These are phyloP conservation scores for Torrubiellomyces zombiae DNA, from an alignment of 2,329 filamentous ascomycete species.

Conservation along the genomic window DNA sequence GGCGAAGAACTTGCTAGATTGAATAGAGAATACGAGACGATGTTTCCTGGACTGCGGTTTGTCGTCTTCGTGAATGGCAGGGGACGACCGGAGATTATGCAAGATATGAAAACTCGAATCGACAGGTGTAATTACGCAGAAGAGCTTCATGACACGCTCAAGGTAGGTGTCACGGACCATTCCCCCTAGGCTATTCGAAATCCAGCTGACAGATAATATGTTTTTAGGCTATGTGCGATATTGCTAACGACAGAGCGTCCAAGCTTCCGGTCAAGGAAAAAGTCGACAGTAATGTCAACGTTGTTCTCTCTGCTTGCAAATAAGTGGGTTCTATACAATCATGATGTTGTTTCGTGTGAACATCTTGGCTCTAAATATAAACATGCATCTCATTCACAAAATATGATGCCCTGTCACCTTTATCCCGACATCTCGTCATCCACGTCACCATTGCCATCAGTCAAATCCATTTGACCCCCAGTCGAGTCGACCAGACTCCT, in stretches of 20 bases:
- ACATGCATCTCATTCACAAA: no score
- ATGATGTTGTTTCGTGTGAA: no score
- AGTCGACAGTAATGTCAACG: neutral
- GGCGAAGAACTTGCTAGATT: slow-evolving; percentile 44
- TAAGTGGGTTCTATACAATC: no score
- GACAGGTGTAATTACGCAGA: slow-evolving; percentile 43
- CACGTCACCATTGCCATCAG: no score
- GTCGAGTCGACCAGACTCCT: no score
- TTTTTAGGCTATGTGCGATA: slow-evolving; percentile 72
- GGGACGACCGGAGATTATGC: slow-evolving; percentile 56
- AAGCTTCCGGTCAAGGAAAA: slow-evolving; percentile 32
- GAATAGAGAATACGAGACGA: slow-evolving; percentile 66
- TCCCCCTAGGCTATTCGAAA: neutral
- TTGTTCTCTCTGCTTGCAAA: slow-evolving; percentile 10
- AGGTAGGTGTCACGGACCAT: slow-evolving; percentile 32
- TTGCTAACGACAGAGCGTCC: slow-evolving; percentile 60
- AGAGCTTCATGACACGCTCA: slow-evolving; percentile 59
- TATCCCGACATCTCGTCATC: no score
- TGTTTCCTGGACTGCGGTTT: slow-evolving; percentile 69
- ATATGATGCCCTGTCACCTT: no score
- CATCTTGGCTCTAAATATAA: no score
- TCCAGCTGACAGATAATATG: neutral
- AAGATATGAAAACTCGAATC: slow-evolving; percentile 65
- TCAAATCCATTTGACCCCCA: no score
- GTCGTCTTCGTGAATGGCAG: slow-evolving; percentile 86